Conservation (phyloP, 1,284 basidiomycete genomes). For the Gymnopus androsaceus region DNA sequence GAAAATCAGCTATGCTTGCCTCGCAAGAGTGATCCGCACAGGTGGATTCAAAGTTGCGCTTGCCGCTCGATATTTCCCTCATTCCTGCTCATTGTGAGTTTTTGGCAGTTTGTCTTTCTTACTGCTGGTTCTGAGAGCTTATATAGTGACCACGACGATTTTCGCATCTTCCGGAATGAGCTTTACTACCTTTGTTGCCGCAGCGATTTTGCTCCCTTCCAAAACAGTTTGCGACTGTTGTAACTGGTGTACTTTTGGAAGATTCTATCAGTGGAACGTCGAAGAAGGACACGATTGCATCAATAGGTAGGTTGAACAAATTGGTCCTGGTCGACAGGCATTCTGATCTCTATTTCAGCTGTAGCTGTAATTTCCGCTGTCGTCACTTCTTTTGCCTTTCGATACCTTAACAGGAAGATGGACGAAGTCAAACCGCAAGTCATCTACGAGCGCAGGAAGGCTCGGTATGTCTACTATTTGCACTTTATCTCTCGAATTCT, state of each 20-base stretch:
- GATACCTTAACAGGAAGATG: neutral
- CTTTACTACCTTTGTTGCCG: slow-evolving; percentile 69
- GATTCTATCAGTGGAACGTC: slow-evolving; percentile 38
- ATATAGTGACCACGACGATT: slow-evolving; percentile 67
- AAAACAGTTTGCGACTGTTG: slow-evolving; percentile 77
- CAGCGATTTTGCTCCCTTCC: slow-evolving; percentile 77
- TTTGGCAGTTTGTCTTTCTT: neutral
- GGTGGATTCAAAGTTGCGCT: slow-evolving; percentile 81
- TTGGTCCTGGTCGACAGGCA: too few species aligned
- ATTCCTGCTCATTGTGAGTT: slow-evolving; percentile 75
- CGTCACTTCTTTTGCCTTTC: neutral
- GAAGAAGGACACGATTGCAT: slow-evolving; percentile 14
- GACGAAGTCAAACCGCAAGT: slow-evolving; percentile 3
- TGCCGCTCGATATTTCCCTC: slow-evolving; percentile 70
- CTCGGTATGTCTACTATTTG: neutral
- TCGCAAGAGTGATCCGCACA: slow-evolving; percentile 75
- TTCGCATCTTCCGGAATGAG: slow-evolving; percentile 82
- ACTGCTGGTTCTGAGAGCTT: neutral
- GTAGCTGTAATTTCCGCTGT: neutral
- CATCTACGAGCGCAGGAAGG: slow-evolving; percentile 10
- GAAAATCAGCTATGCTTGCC: slow-evolving; percentile 74
- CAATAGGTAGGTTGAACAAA: too few species aligned
- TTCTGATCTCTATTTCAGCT: too few species aligned
- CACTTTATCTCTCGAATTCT: neutral
- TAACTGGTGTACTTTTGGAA: slow-evolving; percentile 68